Conservation (phyloP, 2,329 filamentous ascomycete genomes). For the Phialemoniopsis sp. region DNA sequence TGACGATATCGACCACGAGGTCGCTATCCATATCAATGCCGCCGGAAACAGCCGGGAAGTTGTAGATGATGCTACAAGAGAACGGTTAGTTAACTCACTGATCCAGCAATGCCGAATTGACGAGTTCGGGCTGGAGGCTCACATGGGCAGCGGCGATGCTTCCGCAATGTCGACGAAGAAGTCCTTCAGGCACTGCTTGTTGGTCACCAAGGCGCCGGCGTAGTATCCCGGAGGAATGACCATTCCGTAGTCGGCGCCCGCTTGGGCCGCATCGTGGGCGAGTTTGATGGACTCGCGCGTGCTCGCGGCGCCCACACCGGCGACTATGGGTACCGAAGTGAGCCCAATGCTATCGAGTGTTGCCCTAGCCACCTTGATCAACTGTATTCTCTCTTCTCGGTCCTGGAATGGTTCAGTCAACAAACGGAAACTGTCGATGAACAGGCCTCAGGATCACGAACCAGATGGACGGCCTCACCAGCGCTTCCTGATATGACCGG, state of each 20-base stretch:
- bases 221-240: slow-evolving; percentile 34
- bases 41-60: slow-evolving; percentile 13
- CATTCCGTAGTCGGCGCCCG: slow-evolving; percentile 31
- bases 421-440: neutral
- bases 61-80: slow-evolving; percentile 13
- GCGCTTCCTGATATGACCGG: slow-evolving; percentile 8
- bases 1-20: slow-evolving; percentile 12
- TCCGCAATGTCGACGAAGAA: slow-evolving; percentile 15
- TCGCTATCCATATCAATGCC: slow-evolving; percentile 17
- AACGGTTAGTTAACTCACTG: no score
- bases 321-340: slow-evolving; percentile 34
- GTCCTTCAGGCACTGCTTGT: slow-evolving; percentile 11
- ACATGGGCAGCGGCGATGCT: slow-evolving; percentile 14
- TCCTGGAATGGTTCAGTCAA: neutral
- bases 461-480: slow-evolving; percentile 8
- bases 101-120: no score
- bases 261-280: slow-evolving; percentile 27
- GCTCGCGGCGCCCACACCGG: slow-evolving; percentile 34
- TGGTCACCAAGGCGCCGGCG: slow-evolving; percentile 25
- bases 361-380: slow-evolving; percentile 2
- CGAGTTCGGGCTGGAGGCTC: neutral
- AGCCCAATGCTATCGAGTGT: slow-evolving; percentile 12
- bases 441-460: slow-evolving; percentile 1
- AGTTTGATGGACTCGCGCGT: slow-evolving; percentile 28
- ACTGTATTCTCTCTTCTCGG: slow-evolving; percentile 4